Base-by-base conservation (phyloP, 2,329 filamentous ascomycete genomes). In the Aspergillus sp. region DNA sequence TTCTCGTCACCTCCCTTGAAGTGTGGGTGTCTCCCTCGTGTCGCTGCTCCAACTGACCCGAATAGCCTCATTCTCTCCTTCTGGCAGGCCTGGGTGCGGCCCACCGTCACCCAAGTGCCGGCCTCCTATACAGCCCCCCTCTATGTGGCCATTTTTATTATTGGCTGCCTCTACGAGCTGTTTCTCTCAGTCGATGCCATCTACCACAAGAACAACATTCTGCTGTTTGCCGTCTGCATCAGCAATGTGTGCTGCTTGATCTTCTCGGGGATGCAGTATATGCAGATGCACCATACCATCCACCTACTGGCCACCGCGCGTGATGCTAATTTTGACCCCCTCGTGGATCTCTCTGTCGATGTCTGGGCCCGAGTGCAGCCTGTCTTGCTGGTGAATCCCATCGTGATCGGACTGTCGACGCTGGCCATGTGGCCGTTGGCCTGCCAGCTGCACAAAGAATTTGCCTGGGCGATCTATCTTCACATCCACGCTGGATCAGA, bases 401-500 rank as follows among this genome's bases (percentile, higher is more conserved):
- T 52, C 12, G n/a, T 54, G n/a, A 42, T 51, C 27, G 44, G 46
- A 7, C 13, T 51, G 10, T 43, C 42, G 5, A 51, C 47, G 10
- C 9, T 49, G 2, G 11, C 37, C 6, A 38, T 49, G 2, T 51
- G 48, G 45, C 39, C 40, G 7, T 38, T 39, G 37, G 46, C 51
- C 1, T 56, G 48, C 39, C 32, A 39, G 9, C 36, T 54, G n/a
- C 49, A 53, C 28, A 47, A 40, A 9, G 43, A 54, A 19, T 56
- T 48, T 48, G 39, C 49, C 1, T 56, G 53, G 53, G 43, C 43
- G 4, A 50, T 54, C 30, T 56, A 56, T 35, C 42, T 41, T 31
- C 38, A 39, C 27, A 44, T 54, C 6, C 47, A 51, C n/a, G 53
- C 51, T 10, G 42, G 45, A 29, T 38, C 44, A 5, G 33, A 37